These are phyloP conservation scores for Jamesozyma hellenica DNA, from an alignment of 805 yeast species.

Conservation along the genomic window DNA sequence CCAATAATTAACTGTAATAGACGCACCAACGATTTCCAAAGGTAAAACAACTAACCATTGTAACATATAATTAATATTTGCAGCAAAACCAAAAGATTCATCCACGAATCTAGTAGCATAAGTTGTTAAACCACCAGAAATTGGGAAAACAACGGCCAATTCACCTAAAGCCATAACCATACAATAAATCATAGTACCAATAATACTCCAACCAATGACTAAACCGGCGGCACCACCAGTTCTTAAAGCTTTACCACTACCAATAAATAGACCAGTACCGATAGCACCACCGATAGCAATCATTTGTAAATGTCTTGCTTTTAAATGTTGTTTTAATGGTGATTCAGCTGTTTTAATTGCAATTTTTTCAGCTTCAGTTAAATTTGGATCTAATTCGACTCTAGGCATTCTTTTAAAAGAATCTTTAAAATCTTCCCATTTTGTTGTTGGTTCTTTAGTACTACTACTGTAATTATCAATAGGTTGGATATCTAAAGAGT, in stretches of 20 bases:
- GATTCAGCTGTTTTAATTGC: slow-evolving; percentile 40
- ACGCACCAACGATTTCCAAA: slow-evolving; percentile 43
- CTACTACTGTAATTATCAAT: neutral
- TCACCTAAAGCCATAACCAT: slow-evolving; percentile 58
- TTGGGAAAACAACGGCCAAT: slow-evolving; percentile 49
- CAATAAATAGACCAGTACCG: slow-evolving; percentile 70
- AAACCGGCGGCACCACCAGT: slow-evolving; percentile 63
- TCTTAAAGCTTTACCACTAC: slow-evolving; percentile 51
- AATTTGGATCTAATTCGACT: slow-evolving; percentile 30
- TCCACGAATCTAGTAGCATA: slow-evolving; percentile 52
- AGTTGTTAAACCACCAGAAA: slow-evolving; percentile 56
- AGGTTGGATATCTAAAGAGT: slow-evolving; percentile 2
- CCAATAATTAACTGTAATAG: slow-evolving; percentile 47
- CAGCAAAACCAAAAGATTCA: slow-evolving; percentile 52
- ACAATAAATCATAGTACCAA: slow-evolving; percentile 46
- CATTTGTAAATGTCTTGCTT: slow-evolving; percentile 50
- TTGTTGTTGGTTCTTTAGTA: neutral
- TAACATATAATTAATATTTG: slow-evolving; percentile 48
- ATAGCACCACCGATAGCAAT: slow-evolving; percentile 64
- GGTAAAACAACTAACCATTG: slow-evolving; percentile 46
- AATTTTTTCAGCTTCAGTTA: slow-evolving; percentile 37
- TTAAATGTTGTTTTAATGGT: slow-evolving; percentile 47
- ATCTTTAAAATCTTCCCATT: slow-evolving; percentile 6
- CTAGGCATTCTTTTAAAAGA: slow-evolving; percentile 6
- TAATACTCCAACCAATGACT: slow-evolving; percentile 42